Base-by-base conservation (phyloP, 805 yeast genomes). In the Pichia rugopelliculosa region DNA sequence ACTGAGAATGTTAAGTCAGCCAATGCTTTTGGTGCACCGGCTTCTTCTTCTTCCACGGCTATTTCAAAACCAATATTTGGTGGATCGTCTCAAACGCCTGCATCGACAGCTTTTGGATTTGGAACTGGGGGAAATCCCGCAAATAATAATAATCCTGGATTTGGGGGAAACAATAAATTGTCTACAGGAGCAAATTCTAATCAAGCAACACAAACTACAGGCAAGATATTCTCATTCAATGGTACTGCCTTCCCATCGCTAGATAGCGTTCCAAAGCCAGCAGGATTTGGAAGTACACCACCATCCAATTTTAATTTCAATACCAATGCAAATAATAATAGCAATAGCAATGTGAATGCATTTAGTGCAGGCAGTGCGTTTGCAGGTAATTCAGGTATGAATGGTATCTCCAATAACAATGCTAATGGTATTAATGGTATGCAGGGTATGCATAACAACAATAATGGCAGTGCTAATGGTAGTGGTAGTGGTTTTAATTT, bases 221-320 rank as follows among this genome's bases (percentile, higher is more conserved):
- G 34, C 10, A 23, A 23, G 12, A 44, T 44, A 6, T 44, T 44
- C 8, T 44, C 46, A 11, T 37, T 45, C 15, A 45, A 41, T 23
- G 26, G 20, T 17, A 18, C n/a, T 24, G 44, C 48, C 17, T 45
- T 45, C 34, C 44, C 48, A 18, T 41, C 48, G 11, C 27, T 45
- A 6, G 3, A 34, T 10, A 10, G 21, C 3, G 41, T 22, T 15
- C 47, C 48, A n/a, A 45, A 40, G 21, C 33, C 41, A 11, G 37
- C 37, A 18, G 41, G 41, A 13, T 36, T 27, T 26, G 26, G 37
- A 7, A 18, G 20, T 26, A 27, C 33, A 22, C 18, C 40, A 26
- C 41, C 38, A 25, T 24, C 38, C 38, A 18, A 8, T n/a, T 38
- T 44, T 20, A 39, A 44, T 33, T 37, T 44, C 18, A 30, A 30